Conservation (phyloP, 805 yeast species). For the Metahyphopichia silvanorum region DNA sequence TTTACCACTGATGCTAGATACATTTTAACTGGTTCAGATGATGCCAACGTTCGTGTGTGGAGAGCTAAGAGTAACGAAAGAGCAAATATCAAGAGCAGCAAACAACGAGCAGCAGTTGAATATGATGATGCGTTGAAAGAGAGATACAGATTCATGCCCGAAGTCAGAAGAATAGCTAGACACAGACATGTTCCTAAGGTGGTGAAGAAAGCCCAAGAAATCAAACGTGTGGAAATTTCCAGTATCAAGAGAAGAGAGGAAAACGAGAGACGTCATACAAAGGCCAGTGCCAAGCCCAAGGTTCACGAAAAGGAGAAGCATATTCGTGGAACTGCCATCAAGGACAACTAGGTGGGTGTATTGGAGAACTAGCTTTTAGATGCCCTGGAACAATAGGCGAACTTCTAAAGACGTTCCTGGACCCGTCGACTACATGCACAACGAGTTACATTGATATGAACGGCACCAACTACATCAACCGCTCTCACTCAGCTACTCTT, state of each 20-base stretch:
- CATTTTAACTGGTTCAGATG: slow-evolving; percentile 89
- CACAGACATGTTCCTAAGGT: slow-evolving; percentile 90
- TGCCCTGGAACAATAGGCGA: too few relatives aligned
- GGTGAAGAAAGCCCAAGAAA: slow-evolving; percentile 85
- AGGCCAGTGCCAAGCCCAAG: slow-evolving; percentile 54
- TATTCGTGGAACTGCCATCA: slow-evolving; percentile 75
- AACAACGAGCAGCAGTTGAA: slow-evolving; percentile 79
- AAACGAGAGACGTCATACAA: slow-evolving; percentile 78
- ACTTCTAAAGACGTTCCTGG: too few relatives aligned
- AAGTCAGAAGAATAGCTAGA: slow-evolving; percentile 80
- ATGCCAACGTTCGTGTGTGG: slow-evolving; percentile 94
- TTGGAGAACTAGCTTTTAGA: too few relatives aligned
- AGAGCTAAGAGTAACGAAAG: slow-evolving; percentile 83
- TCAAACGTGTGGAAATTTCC: slow-evolving; percentile 69
- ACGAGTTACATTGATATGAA: too few relatives aligned
- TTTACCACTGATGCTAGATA: slow-evolving; percentile 89
- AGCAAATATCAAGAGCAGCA: slow-evolving; percentile 73
- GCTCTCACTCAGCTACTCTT: too few relatives aligned
- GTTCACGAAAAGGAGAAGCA: slow-evolving; percentile 82
- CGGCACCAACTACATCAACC: too few relatives aligned
- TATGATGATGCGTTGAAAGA: slow-evolving; percentile 91
- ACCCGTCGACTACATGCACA: too few relatives aligned
- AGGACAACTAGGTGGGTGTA: too few relatives aligned
- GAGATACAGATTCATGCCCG: slow-evolving; percentile 94
- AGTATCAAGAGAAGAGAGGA: slow-evolving; percentile 78